phyloP scores from a whole-genome alignment of 176 grass and related monocot species.

The Eleusine coracana region DNA sequence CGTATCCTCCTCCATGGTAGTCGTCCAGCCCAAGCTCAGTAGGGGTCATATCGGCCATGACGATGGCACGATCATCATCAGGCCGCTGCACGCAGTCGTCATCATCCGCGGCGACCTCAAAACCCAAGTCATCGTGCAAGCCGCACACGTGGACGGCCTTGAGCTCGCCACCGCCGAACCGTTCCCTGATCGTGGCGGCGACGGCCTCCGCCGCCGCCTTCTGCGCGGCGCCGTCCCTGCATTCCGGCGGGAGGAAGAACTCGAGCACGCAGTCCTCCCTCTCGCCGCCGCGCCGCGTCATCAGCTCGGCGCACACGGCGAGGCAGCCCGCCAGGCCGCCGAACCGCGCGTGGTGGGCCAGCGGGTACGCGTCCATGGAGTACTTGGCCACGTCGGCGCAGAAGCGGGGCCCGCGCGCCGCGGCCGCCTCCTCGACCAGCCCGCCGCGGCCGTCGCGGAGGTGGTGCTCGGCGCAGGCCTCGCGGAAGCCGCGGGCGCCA shows the following conservation, averaged over 20 bases:
- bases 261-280: slow-evolving; percentile 63
- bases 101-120: slow-evolving; percentile 8
- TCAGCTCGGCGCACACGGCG: slow-evolving; percentile 45
- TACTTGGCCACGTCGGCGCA: slow-evolving; percentile 65
- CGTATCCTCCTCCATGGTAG: slow-evolving; percentile 4
- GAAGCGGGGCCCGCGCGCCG: slow-evolving; percentile 39
- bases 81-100: not conserved
- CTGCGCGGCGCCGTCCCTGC: slow-evolving; percentile 52
- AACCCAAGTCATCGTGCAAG: slow-evolving; percentile 7
- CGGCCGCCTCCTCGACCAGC: slow-evolving; percentile 53
- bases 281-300: not conserved
- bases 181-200: slow-evolving; percentile 37
- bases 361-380: slow-evolving; percentile 75
- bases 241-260: slow-evolving; percentile 76
- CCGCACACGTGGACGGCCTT: slow-evolving; percentile 21
- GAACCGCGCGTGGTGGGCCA: slow-evolving; percentile 82
- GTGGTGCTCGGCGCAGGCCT: slow-evolving; percentile 87
- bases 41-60: not conserved
- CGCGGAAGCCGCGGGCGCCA: slow-evolving; percentile 50
- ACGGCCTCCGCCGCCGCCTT: slow-evolving; percentile 36
- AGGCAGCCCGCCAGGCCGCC: slow-evolving; percentile 63
- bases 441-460: slow-evolving; percentile 56
- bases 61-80: slow-evolving; percentile 4
- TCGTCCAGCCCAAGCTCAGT: slow-evolving; percentile 26
- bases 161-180: slow-evolving; percentile 37